phyloP scores from a whole-genome alignment of 768 basidiomycete genomes.

The Clitopilus hobsonii region DNA sequence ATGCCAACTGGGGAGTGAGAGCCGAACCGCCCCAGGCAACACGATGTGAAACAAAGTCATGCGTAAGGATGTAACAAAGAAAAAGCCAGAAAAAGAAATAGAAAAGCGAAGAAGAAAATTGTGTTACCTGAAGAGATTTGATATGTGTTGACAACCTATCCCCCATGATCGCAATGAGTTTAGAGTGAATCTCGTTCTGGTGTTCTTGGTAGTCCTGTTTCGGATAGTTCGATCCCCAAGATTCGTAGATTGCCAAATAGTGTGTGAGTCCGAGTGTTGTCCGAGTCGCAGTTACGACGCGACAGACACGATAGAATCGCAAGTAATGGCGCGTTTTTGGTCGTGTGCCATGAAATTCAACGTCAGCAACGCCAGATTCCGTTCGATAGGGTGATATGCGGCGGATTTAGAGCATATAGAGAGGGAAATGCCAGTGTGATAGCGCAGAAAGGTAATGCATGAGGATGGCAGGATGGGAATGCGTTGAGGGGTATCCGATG shows the following conservation, averaged over 20 bases:
- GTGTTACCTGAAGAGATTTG: conserved; percentile 66
- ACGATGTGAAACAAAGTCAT: too few species aligned
- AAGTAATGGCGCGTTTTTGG: not conserved
- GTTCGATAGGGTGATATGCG: not conserved
- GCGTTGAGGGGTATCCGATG: too few species aligned
- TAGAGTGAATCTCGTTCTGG: conserved; percentile 97
- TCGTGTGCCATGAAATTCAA: not conserved
- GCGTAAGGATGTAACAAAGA: too few species aligned
- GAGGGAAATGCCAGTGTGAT: too few species aligned
- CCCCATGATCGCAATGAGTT: conserved; percentile 97
- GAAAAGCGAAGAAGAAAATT: not conserved
- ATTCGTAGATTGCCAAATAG: too few species aligned
- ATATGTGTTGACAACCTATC: conserved; percentile 87
- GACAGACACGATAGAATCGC: not conserved
- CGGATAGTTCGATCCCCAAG: too few species aligned
- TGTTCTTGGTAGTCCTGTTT: conserved; percentile 97
- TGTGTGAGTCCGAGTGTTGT: too few species aligned
- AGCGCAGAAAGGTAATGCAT: too few species aligned
- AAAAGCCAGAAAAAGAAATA: too few species aligned
- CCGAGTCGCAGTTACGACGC: conserved; percentile 1
- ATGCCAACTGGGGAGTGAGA: too few species aligned
- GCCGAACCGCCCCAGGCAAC: too few species aligned
- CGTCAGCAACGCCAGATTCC: too few species aligned
- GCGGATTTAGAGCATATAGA: not conserved
- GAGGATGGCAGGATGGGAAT: not conserved